Evolutionary conservation across 1,284 basidiomycete genomes (phyloP), one percentile per base, ranked within the genome.

Genomic region (Schizophyllum commune): DNA sequence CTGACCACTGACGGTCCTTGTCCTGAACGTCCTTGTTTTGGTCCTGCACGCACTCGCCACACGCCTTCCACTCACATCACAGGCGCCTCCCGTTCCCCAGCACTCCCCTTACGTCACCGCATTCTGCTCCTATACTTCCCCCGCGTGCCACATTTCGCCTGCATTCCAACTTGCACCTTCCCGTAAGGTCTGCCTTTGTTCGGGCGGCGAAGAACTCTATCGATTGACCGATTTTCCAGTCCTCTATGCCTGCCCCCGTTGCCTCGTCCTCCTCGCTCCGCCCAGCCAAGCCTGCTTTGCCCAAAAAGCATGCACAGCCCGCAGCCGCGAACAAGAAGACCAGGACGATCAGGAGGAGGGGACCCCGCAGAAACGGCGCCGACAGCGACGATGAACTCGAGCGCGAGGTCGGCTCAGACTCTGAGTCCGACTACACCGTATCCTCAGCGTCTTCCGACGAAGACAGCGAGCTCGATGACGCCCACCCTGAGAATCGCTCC

Each of bases 361-460:
- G 39, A 47, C 39, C 39, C 39, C 39, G 39, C 17, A 47, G 39
- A 47, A 75, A 76, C 62, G 80, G 74, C 32, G 75, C 83, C 33
- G 84, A 83, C 60, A 90, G 87, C 65, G 88, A 90, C 66, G 88
- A 91, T 22, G 88, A 90, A 72, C 79, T 91, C 62, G 83, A 82
- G 74, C 79, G 89, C 62, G 87, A 86, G 72, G 78, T 76, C 9
- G 82, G 76, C 65, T 85, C 87, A 11, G 83, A 77, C 57, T 70
- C 70, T 22, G 59, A 58, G 53, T 55, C 57, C 64, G 78, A 83
- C 64, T 79, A 78, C 68, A 72, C 74, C 64, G 73, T 74, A 59
- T 85, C 85, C 64, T 80, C 79, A 67, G 87, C 85, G 52, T 83
- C 77, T 56, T 81, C 83, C 58, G 88, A 88, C 69, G 85, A 85